Conservation (phyloP, 2,329 filamentous ascomycete genomes). For the Monosporascus sp. region DNA sequence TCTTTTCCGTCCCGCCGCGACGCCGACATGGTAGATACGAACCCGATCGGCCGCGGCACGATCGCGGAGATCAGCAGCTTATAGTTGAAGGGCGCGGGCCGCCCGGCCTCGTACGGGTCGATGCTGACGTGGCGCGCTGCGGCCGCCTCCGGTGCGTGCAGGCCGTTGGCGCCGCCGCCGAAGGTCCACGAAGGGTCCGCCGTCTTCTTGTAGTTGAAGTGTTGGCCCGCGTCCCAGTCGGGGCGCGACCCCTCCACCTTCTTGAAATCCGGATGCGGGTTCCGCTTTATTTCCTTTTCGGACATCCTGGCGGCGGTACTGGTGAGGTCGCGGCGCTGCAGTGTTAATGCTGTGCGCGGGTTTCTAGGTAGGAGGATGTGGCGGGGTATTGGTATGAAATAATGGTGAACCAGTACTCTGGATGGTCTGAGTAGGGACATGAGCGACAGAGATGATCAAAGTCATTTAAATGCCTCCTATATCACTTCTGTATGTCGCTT, state of each 20-base stretch:
- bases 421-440: too few relatives aligned
- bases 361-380: background rate
- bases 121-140: slow-evolving; percentile 61
- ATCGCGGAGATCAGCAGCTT: slow-evolving; percentile 83
- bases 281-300: slow-evolving; percentile 46
- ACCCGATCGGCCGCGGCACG: slow-evolving; percentile 74
- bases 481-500: too few relatives aligned
- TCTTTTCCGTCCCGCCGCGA: slow-evolving; percentile 51
- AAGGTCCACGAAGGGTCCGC: slow-evolving; percentile 60
- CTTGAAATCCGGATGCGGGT: slow-evolving; percentile 72
- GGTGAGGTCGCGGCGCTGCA: background rate
- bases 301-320: background rate
- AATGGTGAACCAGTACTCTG: too few relatives aligned
- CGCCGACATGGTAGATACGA: slow-evolving; percentile 44
- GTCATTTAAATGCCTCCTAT: too few relatives aligned
- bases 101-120: slow-evolving; percentile 69
- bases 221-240: slow-evolving; percentile 45
- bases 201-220: slow-evolving; percentile 57
- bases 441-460: too few relatives aligned
- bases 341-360: background rate
- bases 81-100: slow-evolving; percentile 72
- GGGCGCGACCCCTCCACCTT: slow-evolving; percentile 61
- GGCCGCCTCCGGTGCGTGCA: slow-evolving; percentile 19
- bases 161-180: slow-evolving; percentile 60
- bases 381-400: background rate